Base-by-base conservation (phyloP, 495 filamentous ascomycete species). In the Aspergillus ostianus region DNA sequence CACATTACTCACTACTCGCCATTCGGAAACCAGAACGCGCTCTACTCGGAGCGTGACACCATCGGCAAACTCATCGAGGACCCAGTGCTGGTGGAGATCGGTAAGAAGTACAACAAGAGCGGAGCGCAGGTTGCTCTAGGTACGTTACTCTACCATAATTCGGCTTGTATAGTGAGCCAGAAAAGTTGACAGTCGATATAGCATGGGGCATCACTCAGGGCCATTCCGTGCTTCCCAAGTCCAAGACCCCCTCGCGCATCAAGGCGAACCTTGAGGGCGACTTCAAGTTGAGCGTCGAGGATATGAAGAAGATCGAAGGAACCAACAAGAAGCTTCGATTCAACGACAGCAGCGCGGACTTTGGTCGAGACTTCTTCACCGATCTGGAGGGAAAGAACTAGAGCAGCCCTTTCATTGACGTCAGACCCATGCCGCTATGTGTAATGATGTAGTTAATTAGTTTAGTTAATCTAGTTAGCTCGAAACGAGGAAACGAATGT, bases 21-120 rank as follows among this genome's bases (percentile, higher is more conserved):
- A 2, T 86, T 91, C 30, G 89, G 86, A 41, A 91, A 92, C 67
- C 84, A 85, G 68, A 90, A 90, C 64, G 73, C 80, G 51, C 74
- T 82, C 20, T 92, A 90, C 64, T 67, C 75, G 23, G 67, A 61
- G 3, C 80, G 73, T 12, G 70, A 76, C 53, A 72, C 78, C 21
- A 69, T 84, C 62, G 78, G 73, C 1, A 82, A 83, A 62, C 58
- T 88, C 18, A 84, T 87, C 57, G 80, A 89, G 8, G 85, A 90
- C 50, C 81, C 85, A 0, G 75, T 80, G 1, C 71, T 90, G 29
- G 75, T 75, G 13, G 78, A 85, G 46, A 79, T 90, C 56, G 87
- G 84, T 4, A 78, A 84, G 73, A 84, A 83, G 61, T 81, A 90
- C 61, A 73, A 76, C 54, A 89, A 87, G 68, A 82, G 68, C 3